phyloP scores from a whole-genome alignment of 805 yeast genomes.

The Saccharomycopsis fermentans region DNA sequence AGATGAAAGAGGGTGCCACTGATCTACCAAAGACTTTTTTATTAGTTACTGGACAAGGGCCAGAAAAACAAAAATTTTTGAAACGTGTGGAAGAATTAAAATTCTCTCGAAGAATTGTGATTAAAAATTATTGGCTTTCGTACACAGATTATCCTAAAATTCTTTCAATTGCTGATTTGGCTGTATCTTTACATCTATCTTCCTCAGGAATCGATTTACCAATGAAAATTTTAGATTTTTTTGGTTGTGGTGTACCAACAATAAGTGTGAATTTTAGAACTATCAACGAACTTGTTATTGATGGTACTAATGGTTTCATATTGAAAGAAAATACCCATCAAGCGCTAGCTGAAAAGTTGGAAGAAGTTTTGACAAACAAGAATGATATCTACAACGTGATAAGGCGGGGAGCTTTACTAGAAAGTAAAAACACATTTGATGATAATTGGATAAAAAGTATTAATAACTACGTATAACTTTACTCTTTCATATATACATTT shows the following conservation, averaged over 20 bases:
- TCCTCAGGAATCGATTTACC: slow-evolving; percentile 93
- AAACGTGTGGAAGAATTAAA: slow-evolving; percentile 34
- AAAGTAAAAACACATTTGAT: slow-evolving; percentile 65
- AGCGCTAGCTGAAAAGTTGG: slow-evolving; percentile 37
- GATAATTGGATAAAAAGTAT: slow-evolving; percentile 47
- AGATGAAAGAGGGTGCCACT: slow-evolving; percentile 9
- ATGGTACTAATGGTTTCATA: slow-evolving; percentile 59
- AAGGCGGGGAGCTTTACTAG: slow-evolving; percentile 61
- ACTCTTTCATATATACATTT: no score
- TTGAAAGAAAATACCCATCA: slow-evolving; percentile 30
- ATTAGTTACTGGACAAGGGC: slow-evolving; percentile 97
- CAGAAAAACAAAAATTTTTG: slow-evolving; percentile 49
- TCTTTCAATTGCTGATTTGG: slow-evolving; percentile 71
- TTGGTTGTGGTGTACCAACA: slow-evolving; percentile 94
- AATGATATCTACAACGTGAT: slow-evolving; percentile 31
- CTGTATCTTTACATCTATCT: slow-evolving; percentile 82
- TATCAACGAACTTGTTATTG: slow-evolving; percentile 62
- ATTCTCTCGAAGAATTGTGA: slow-evolving; percentile 36
- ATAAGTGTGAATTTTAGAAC: slow-evolving; percentile 70
- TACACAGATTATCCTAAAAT: slow-evolving; percentile 71
- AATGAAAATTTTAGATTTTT: slow-evolving; percentile 93
- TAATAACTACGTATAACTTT: not conserved
- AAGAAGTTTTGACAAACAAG: slow-evolving; percentile 24
- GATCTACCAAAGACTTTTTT: slow-evolving; percentile 38
- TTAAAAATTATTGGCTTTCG: slow-evolving; percentile 67